Evolutionary conservation across 768 basidiomycete genomes (phyloP), one percentile per base, ranked within the genome.

Genomic region (Calocybe indica): DNA sequence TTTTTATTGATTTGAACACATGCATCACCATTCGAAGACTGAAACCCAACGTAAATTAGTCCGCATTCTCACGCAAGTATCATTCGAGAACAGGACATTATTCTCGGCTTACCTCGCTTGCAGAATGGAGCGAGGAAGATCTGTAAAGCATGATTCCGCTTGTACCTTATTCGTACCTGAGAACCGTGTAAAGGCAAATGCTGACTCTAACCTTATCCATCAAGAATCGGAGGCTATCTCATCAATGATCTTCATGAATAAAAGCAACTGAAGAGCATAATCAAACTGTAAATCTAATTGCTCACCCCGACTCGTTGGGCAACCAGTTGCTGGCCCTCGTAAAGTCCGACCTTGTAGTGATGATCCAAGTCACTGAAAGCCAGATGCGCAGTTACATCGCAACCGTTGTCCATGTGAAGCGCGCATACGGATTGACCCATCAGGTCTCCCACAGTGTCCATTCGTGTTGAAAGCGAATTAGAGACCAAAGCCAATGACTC

Each of bases 1-100:
- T 22, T 69, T 73, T 51, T 56, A 57, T 78, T 77, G 72, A 73
- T 74, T 75, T 76, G 68, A 57, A 68, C 71, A 71, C 72, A 73
- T 71, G 69, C 59, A 62, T 65, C 55, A 51, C 38, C 50, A 61
- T 56, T 55, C 61, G 62, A 67, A 66, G 67, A 63, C 62, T 62
- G 60, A 66, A 58, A 67, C 61, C 54, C 62, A 68, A 73, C 67
- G 69, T 73, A 72, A 69, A 61, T 54, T 57, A 46, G 46, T 58
- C 55, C 46, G 51, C 32, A 44, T 67, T 70, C 70, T 61, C 69
- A 70, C 67, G 70, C 59, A 56, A 58, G 62, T 57, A 54, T 58
- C 47, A 55, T 55, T 56, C 57, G 53, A 59, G 54, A 59, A 58
- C 58, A 59, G 57, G 56, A 47, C 15, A 52, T 51, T 41, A 48